A percentile compares a stretch with the other conserved stretches of the same genome.
These are phyloP conservation scores for Adansonia rubrostipa DNA, from an alignment of 441 rosid genomes.

Conservation along the genomic window DNA sequence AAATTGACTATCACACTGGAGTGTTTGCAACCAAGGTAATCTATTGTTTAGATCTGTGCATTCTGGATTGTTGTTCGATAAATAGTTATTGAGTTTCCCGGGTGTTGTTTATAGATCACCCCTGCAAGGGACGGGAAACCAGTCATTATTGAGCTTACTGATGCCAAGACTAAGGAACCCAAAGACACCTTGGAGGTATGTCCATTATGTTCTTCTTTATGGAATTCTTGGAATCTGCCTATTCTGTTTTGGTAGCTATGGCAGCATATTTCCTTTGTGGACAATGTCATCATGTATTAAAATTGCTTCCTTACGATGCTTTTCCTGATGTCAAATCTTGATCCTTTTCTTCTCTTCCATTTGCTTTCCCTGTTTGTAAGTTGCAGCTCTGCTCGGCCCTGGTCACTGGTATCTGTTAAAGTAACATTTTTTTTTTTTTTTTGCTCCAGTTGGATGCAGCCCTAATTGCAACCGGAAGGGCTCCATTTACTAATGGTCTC, in stretches of 20 bases:
- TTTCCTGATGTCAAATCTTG: neutral
- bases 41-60: constrained; percentile 7
- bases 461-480: constrained; percentile 94
- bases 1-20: constrained; percentile 90
- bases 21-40: constrained; percentile 91
- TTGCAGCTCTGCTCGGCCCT: neutral
- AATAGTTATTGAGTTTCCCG: constrained; percentile 18
- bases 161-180: constrained; percentile 94
- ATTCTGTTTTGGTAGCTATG: neutral
- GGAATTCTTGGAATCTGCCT: neutral
- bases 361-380: neutral
- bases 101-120: constrained; percentile 60
- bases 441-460: constrained; percentile 83
- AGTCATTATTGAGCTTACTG: constrained; percentile 90
- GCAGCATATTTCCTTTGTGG: neutral
- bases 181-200: constrained; percentile 88
- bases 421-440: constrained; percentile 30
- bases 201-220: neutral
- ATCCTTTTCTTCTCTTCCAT: neutral
- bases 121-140: constrained; percentile 96
- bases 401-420: neutral
- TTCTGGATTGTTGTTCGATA: neutral
- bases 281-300: neutral
- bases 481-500: constrained; percentile 92
- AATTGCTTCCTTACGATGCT: neutral